These are phyloP conservation scores for Pistacia atlantica DNA, from an alignment of 345 rosid species.

Conservation along the genomic window DNA sequence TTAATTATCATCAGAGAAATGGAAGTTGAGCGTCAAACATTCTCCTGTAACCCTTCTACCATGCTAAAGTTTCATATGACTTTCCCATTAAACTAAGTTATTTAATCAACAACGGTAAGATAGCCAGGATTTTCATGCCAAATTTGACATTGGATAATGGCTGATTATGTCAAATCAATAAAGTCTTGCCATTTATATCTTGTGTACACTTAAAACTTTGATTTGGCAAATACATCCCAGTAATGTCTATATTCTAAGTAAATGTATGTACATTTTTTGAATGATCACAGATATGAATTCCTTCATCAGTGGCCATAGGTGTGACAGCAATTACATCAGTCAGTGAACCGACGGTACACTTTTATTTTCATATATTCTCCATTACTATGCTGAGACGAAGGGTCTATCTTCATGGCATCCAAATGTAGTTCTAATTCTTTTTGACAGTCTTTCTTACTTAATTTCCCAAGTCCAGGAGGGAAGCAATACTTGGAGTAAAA, in stretches of 20 bases:
- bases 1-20: not conserved
- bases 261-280: not conserved
- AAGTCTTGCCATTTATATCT: too few species aligned
- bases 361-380: not conserved
- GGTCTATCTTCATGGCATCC: not conserved
- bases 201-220: too few species aligned
- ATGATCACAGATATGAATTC: not conserved
- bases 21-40: too few species aligned
- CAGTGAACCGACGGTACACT: not conserved
- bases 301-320: not conserved
- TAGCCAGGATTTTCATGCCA: too few species aligned
- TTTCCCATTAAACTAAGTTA: not conserved
- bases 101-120: not conserved
- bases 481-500: not conserved
- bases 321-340: conserved; percentile 4
- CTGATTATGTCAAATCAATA: not conserved
- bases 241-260: not conserved
- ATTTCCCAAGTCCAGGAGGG: not conserved
- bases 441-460: not conserved
- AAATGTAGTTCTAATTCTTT: not conserved
- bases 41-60: too few species aligned
- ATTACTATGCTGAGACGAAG: not conserved
- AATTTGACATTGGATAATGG: too few species aligned
- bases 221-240: not conserved
- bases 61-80: not conserved